Percentiles rank a stretch among this genome's conserved stretches.
phyloP scores from a whole-genome alignment of 306 rosid species.

The Sphenostylis stenocarpa region DNA sequence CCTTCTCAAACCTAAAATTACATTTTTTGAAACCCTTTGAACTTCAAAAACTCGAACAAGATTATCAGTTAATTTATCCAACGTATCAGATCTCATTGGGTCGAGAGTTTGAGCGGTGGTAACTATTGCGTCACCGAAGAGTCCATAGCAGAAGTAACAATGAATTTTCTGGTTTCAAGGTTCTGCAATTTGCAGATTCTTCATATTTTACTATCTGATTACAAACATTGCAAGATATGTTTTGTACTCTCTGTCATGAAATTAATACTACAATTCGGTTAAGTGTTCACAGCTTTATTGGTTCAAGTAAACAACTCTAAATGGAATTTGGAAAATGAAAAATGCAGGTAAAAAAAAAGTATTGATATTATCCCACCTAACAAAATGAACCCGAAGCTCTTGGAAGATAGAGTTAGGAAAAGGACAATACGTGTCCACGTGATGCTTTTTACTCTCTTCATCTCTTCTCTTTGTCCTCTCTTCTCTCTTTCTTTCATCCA shows the following conservation, averaged over 20 bases:
- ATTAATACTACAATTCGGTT: not conserved
- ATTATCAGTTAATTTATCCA: not conserved
- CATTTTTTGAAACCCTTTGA: too few relatives aligned
- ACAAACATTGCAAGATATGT: not conserved
- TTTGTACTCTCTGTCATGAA: not conserved
- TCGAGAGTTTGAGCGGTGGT: not conserved
- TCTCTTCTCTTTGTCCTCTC: constrained; percentile 37
- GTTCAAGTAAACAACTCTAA: constrained; percentile 34
- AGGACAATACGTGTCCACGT: constrained; percentile 60
- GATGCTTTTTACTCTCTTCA: constrained; percentile 34
- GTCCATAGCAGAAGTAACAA: constrained; percentile 8
- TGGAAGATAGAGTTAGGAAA: constrained; percentile 45
- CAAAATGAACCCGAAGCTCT: constrained; percentile 46
- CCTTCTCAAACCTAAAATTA: not conserved
- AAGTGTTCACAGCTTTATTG: constrained; percentile 33
- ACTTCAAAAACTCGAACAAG: too few relatives aligned
- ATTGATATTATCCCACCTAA: constrained; percentile 37
- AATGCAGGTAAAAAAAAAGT: too few relatives aligned
- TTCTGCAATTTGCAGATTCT: constrained; percentile 31
- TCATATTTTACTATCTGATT: constrained; percentile 11
- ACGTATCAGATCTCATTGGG: not conserved
- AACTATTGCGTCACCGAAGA: not conserved
- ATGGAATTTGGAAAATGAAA: too few relatives aligned
- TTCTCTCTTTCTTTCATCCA: constrained; percentile 23
- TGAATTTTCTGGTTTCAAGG: not conserved